Conservation (phyloP, 2,329 filamentous ascomycete genomes). For the Conoideocrella luteorostrata region DNA sequence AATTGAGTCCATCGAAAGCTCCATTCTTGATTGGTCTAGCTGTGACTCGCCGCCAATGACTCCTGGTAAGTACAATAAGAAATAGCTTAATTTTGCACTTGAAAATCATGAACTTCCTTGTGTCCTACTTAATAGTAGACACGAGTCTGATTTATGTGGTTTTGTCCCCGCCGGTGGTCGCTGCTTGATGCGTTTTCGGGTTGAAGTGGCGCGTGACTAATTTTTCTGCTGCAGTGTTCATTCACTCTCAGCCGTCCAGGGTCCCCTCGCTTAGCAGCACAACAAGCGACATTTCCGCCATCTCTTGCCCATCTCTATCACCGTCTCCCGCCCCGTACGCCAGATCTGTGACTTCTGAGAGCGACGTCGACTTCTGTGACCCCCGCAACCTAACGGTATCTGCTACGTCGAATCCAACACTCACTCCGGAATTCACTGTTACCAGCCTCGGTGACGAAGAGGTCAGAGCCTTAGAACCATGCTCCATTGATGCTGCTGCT, state of each 20-base stretch:
- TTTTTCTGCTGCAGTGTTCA: conserved; percentile 36
- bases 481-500: conserved; percentile 38
- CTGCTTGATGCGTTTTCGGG: background rate
- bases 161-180: background rate
- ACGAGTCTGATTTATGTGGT: too few species aligned
- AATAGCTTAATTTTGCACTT: too few species aligned
- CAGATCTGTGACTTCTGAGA: conserved; percentile 59
- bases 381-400: conserved; percentile 80
- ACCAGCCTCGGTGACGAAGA: conserved; percentile 60
- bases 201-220: conserved; percentile 26
- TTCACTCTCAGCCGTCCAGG: conserved; percentile 39
- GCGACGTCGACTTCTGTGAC: conserved; percentile 81
- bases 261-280: conserved; percentile 56
- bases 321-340: conserved; percentile 79
- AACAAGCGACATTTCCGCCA: conserved; percentile 66
- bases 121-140: too few species aligned
- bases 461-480: conserved; percentile 40
- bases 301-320: conserved; percentile 77
- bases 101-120: too few species aligned
- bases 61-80: conserved; percentile 77
- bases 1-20: conserved; percentile 65
- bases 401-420: conserved; percentile 41
- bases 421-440: conserved; percentile 58
- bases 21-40: conserved; percentile 71
- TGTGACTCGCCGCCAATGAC: conserved; percentile 81